A percentile compares a stretch with the other conserved stretches of the same genome.
Conservation (phyloP, 768 basidiomycete species). For the Rhizopogon vulgaris region DNA sequence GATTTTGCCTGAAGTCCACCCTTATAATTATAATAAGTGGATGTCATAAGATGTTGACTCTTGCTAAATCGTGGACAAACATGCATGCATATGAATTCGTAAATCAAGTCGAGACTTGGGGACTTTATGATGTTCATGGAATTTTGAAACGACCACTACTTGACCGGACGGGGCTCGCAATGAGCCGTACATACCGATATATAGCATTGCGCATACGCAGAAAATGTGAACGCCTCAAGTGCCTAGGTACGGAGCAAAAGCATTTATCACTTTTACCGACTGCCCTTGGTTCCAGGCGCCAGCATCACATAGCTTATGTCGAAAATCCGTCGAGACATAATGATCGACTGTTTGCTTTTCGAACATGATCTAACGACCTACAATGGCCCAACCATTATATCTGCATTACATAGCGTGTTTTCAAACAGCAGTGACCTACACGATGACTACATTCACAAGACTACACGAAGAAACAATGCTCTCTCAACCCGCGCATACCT, state of each 20-base stretch:
- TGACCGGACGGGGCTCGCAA: background rate
- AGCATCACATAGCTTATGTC: too few relatives aligned
- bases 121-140: slow-evolving; percentile 26
- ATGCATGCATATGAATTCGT: slow-evolving; percentile 48
- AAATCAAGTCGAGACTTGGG: slow-evolving; percentile 45
- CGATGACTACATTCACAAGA: background rate
- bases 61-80: slow-evolving; percentile 43
- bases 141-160: background rate
- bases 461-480: slow-evolving; percentile 75
- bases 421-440: background rate
- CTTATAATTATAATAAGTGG: slow-evolving; percentile 37
- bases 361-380: background rate
- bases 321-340: background rate
- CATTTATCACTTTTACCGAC: background rate
- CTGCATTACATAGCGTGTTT: background rate
- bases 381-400: background rate
- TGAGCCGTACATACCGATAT: background rate
- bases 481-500: slow-evolving; percentile 77
- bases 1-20: background rate
- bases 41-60: slow-evolving; percentile 45
- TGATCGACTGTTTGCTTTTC: background rate
- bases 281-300: background rate
- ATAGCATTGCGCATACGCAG: too few relatives aligned
- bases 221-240: background rate
- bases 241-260: background rate